Conservation (phyloP, 2,329 filamentous ascomycete genomes). For the Ceratocystis alfenasii region DNA sequence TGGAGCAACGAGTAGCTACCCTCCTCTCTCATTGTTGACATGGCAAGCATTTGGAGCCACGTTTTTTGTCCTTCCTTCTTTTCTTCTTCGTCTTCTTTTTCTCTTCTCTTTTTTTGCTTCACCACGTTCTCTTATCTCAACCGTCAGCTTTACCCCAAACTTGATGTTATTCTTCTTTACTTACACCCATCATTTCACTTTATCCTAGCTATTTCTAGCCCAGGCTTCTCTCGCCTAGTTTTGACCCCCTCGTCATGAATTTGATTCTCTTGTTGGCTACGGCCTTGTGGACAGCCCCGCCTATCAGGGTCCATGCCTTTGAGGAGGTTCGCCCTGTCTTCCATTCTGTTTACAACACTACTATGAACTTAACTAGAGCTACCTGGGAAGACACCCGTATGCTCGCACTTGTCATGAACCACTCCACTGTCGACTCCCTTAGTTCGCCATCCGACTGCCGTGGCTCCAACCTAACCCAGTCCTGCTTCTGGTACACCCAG, state of each 20-base stretch:
- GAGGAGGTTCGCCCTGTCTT: constrained; percentile 16
- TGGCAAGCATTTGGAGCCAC: too few species aligned
- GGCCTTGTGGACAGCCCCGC: not conserved
- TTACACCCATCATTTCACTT: not conserved
- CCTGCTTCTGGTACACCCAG: constrained; percentile 17
- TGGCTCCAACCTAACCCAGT: constrained; percentile 7
- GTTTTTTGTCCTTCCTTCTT: not conserved
- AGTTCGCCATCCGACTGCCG: not conserved
- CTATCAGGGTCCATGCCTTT: not conserved
- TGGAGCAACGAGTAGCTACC: too few species aligned
- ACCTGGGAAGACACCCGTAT: constrained; percentile 8
- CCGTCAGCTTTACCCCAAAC: not conserved
- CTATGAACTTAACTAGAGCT: constrained; percentile 1
- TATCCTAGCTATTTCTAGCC: not conserved
- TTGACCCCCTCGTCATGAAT: not conserved
- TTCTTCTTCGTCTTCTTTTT: not conserved
- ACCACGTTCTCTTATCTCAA: not conserved
- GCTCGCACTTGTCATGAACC: constrained; percentile 13
- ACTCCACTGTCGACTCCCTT: not conserved
- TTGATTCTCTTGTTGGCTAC: not conserved
- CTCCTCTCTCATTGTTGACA: too few species aligned
- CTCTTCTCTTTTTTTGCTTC: not conserved
- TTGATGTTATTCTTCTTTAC: not conserved
- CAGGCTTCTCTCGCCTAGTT: not conserved
- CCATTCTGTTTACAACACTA: not conserved